phyloP scores from a whole-genome alignment of 768 basidiomycete genomes.

The Gloeostereum incarnatum region DNA sequence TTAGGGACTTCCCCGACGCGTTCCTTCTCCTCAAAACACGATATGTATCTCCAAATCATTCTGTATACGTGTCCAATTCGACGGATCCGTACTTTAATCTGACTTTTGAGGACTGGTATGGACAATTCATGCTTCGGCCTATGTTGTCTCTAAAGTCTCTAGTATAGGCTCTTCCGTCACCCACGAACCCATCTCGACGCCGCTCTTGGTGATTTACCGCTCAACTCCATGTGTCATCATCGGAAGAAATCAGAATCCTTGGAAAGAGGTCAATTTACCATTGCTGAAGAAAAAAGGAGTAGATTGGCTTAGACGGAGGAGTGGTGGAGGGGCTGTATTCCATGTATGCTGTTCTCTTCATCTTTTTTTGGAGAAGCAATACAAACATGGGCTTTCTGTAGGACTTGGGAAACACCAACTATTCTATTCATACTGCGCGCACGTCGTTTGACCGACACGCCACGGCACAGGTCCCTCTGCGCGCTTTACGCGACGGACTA shows the following conservation, averaged over 20 bases:
- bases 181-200: constrained; percentile 53
- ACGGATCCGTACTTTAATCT: constrained; percentile 86
- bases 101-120: constrained; percentile 83
- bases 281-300: constrained; percentile 43
- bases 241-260: constrained; percentile 95
- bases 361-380: neutral
- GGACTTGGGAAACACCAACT: constrained; percentile 98
- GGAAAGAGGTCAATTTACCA: constrained; percentile 88
- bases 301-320: constrained; percentile 76
- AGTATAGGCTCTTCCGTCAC: constrained; percentile 71
- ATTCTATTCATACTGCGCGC: constrained; percentile 86
- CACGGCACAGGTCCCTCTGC: constrained; percentile 70
- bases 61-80: constrained; percentile 68
- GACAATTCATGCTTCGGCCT: constrained; percentile 4
- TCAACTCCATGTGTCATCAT: constrained; percentile 87
- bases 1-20: too few relatives aligned
- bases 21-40: too few relatives aligned
- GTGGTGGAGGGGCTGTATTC: constrained; percentile 94
- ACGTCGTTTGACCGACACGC: constrained; percentile 66
- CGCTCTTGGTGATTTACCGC: constrained; percentile 81
- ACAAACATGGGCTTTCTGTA: constrained; percentile 18
- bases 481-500: constrained; percentile 64
- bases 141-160: neutral
- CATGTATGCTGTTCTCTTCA: constrained; percentile 51
- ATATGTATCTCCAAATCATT: constrained; percentile 36